phyloP scores from a whole-genome alignment of 1,284 basidiomycete species.

The Exobasidium cylindrosporum region DNA sequence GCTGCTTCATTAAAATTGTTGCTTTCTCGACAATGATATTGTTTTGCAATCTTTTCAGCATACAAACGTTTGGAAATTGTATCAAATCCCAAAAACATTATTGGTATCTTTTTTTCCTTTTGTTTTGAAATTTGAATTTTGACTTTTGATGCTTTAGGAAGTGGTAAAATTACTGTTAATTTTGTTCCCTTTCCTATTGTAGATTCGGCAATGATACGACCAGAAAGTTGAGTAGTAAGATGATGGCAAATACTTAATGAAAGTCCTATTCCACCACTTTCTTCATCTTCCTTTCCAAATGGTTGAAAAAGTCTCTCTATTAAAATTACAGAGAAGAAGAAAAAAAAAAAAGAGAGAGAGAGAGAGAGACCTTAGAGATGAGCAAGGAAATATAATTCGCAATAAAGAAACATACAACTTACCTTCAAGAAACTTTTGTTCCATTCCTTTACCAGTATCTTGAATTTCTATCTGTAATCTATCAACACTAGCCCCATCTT shows the following conservation, averaged over 20 bases:
- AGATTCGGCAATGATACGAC: constrained; percentile 11
- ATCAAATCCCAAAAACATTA: neutral
- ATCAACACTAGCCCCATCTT: neutral
- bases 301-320: constrained; percentile 2
- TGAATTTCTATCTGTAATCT: neutral
- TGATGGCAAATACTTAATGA: constrained; percentile 10
- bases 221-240: neutral
- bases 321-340: too few relatives aligned
- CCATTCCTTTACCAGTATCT: constrained; percentile 12
- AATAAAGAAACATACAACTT: neutral
- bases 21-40: neutral
- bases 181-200: constrained; percentile 8
- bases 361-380: neutral
- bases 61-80: neutral
- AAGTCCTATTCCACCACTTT: constrained; percentile 9
- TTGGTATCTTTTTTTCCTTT: neutral
- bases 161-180: constrained; percentile 9
- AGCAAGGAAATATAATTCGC: neutral
- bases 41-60: neutral
- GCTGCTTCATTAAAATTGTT: neutral
- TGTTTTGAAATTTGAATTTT: neutral
- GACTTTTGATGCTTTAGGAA: neutral
- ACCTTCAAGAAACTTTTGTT: constrained; percentile 4
- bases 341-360: too few relatives aligned
- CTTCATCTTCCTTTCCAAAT: constrained; percentile 11